These are phyloP conservation scores for Zelonia costaricensis DNA, from an alignment of 208 protist species.

Conservation along the genomic window DNA sequence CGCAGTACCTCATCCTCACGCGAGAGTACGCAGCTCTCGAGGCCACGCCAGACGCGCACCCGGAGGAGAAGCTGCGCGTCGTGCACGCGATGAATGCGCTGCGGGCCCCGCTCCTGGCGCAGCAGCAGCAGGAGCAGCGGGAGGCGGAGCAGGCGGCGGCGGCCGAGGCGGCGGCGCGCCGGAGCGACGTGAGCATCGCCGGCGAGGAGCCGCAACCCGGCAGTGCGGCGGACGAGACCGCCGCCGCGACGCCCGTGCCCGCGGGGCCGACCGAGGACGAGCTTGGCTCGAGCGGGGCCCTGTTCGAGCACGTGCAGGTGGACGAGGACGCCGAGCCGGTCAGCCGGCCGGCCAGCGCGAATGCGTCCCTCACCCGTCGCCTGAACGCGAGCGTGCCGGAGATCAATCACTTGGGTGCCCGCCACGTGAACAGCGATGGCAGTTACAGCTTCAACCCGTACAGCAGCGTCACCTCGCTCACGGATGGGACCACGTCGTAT, in stretches of 20 bases:
- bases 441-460: constrained; percentile 52
- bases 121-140: constrained; percentile 29
- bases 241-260: background rate
- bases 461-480: constrained; percentile 40
- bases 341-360: constrained; percentile 24
- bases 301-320: constrained; percentile 44
- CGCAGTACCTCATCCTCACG: constrained; percentile 47
- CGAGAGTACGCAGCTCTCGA: constrained; percentile 21
- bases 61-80: constrained; percentile 10
- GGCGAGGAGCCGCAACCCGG: background rate
- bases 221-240: constrained; percentile 1
- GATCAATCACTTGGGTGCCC: constrained; percentile 8
- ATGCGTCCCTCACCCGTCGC: constrained; percentile 26
- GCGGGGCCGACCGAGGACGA: constrained; percentile 20
- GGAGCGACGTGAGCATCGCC: background rate
- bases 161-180: background rate
- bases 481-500: constrained; percentile 32
- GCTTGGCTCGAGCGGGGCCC: constrained; percentile 19
- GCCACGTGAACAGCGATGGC: constrained; percentile 38
- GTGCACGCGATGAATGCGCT: constrained; percentile 33
- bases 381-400: constrained; percentile 21
- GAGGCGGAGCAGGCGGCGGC: constrained; percentile 17
- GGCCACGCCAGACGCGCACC: constrained; percentile 10
- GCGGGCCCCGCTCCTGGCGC: constrained; percentile 20
- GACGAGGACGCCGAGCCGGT: constrained; percentile 38